A percentile compares a stretch with the other conserved stretches of the same genome.
Conservation (phyloP, 331 rosid genomes). For the Malus hybrid region DNA sequence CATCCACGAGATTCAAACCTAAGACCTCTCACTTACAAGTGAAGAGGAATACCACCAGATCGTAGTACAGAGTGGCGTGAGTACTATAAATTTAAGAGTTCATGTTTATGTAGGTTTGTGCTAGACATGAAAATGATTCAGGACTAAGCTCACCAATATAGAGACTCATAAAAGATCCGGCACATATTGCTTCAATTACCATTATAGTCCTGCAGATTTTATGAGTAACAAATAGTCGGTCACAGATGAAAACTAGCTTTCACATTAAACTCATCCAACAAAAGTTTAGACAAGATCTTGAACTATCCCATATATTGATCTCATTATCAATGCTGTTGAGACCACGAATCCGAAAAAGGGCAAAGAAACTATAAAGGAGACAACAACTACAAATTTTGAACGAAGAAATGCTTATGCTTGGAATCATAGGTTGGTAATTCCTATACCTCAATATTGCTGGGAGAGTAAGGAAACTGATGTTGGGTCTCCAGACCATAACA, state of each 20-base stretch:
- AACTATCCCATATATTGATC: not conserved
- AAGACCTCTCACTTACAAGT: too few species aligned
- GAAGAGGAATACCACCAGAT: too few species aligned
- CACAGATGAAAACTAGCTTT: not conserved
- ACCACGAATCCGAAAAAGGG: not conserved
- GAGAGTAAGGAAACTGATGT: conserved; percentile 62
- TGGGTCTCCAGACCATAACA: conserved; percentile 86
- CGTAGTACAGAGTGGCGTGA: too few species aligned
- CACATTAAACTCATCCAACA: not conserved
- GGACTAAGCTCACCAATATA: conserved; percentile 58
- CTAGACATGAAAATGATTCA: not conserved
- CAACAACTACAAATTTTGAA: not conserved
- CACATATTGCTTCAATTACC: conserved; percentile 75
- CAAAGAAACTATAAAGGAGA: not conserved
- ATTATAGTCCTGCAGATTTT: conserved; percentile 74
- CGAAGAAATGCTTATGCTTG: not conserved
- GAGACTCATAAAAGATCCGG: conserved; percentile 78
- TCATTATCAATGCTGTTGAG: not conserved
- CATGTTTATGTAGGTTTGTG: not conserved
- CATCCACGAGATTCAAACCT: too few species aligned
- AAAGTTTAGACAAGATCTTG: not conserved
- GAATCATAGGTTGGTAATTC: not conserved
- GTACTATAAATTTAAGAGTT: not conserved
- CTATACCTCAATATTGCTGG: conserved; percentile 65
- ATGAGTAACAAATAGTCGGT: conserved; percentile 7